Percentiles rank a stretch among this genome's conserved stretches.
phyloP scores from a whole-genome alignment of 2,329 filamentous ascomycete species.

The Penicillium sp. region DNA sequence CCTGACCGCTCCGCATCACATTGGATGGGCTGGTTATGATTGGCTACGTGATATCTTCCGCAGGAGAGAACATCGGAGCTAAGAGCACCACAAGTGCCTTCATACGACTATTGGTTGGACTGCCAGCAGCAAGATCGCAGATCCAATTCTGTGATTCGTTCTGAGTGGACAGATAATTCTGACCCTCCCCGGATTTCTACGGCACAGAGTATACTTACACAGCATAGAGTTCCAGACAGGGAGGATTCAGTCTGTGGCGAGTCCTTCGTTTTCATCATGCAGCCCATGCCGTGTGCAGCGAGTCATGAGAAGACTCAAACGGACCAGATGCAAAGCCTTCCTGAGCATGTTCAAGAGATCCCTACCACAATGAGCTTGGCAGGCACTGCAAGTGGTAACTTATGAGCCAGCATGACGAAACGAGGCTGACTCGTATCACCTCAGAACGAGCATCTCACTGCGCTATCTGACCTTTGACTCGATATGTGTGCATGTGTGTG shows the following conservation, averaged over 20 bases:
- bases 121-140: conserved; percentile 1
- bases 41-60: background rate
- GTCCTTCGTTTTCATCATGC: background rate
- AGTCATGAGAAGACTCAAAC: no score
- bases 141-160: conserved; percentile 3
- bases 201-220: conserved; percentile 8
- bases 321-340: no score
- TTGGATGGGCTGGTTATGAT: background rate
- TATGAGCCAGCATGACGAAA: conserved; percentile 1
- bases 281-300: background rate
- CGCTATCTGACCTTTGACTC: conserved; percentile 1
- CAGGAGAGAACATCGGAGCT: no score
- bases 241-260: conserved; percentile 6
- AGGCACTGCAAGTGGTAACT: conserved; percentile 5
- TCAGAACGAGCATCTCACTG: background rate
- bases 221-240: conserved; percentile 8
- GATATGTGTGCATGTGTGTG: background rate
- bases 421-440: conserved; percentile 4
- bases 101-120: conserved; percentile 3
- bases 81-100: conserved; percentile 1
- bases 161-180: no score
- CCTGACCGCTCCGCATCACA: background rate
- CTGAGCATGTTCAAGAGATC: no score
- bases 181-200: conserved; percentile 11
- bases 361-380: background rate